A percentile compares a stretch with the other conserved stretches of the same genome.
Evolutionary conservation across 257 asterid genomes (phyloP).

Genomic region (Prunella vulgaris): DNA sequence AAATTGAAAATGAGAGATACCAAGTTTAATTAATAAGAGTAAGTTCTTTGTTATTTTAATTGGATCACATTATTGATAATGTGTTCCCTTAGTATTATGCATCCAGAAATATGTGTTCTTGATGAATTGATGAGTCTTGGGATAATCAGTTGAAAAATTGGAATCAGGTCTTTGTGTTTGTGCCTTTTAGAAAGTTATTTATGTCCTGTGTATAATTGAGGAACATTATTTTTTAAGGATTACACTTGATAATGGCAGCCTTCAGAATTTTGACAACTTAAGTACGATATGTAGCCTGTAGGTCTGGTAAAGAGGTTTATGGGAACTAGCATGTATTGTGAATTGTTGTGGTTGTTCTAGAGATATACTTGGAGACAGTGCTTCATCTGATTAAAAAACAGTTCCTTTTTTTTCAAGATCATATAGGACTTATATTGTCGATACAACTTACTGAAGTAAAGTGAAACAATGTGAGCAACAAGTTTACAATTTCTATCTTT

Average conservation of each 20-base stretch:
- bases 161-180: background rate
- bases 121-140: background rate
- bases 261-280: background rate
- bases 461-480: no score
- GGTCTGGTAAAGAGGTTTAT: background rate
- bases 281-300: background rate
- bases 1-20: no score
- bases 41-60: no score
- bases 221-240: background rate
- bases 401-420: no score
- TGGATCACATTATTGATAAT: background rate
- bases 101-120: background rate
- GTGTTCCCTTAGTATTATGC: background rate
- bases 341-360: no score
- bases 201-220: no score
- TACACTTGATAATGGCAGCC: background rate
- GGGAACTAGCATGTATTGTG: background rate
- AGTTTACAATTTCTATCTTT: no score
- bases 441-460: no score
- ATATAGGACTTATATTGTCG: no score
- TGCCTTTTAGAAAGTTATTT: slow-evolving; percentile 1
- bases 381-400: no score
- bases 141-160: background rate
- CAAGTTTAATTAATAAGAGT: no score
- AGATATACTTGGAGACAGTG: no score